Evolutionary conservation across 2,329 filamentous ascomycete species (phyloP), one percentile per base, ranked within the genome.

Genomic region (Bretziella fagacearum): DNA sequence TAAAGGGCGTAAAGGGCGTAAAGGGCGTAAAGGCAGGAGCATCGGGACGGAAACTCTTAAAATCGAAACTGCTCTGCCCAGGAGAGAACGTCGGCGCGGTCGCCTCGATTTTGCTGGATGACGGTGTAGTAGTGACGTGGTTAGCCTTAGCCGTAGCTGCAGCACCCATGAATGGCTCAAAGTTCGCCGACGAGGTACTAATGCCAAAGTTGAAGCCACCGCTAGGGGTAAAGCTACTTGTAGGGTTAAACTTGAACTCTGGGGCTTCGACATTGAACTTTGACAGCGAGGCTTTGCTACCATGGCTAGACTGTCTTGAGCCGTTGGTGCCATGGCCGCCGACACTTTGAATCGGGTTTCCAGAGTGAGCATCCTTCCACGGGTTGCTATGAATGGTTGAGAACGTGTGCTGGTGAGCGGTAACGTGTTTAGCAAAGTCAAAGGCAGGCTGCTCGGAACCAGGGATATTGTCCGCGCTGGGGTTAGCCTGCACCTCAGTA

Each of bases 241-340:
- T 59, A 3, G 72, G 73, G 52, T 75, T 74, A 62, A 89, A 89
- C 55, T 80, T 84, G 67, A 95, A 95, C 57, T 91, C 84, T 40
- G 86, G 82, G 0, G 89, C 89, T 52, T 81, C 76, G 25, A 93
- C 86, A 56, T 96, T 96, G 55, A 96, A 72, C 54, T 79, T 87
- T 1, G 85, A 84, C 36, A 79, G 62, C 0, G 77, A 87, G 2
- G 77, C 68, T 55, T 81, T 84, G 57, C 78, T 80, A 15, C 68
- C 70, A 56, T 86, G 81, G 53, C 71, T 73, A 8, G 67, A 63
- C 36, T 65, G 63, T 39, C 35, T 39, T 10, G 18, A 39, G 7
- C 18, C 23, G 35, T 22, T 39, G n/a, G 7, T 20, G 3, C 15
- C 35, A 13, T 39, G 35, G 6, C 35, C 18, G n/a, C n/a, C 8